Base-by-base conservation (phyloP, 345 rosid genomes). In the Hypericum perforatum region DNA sequence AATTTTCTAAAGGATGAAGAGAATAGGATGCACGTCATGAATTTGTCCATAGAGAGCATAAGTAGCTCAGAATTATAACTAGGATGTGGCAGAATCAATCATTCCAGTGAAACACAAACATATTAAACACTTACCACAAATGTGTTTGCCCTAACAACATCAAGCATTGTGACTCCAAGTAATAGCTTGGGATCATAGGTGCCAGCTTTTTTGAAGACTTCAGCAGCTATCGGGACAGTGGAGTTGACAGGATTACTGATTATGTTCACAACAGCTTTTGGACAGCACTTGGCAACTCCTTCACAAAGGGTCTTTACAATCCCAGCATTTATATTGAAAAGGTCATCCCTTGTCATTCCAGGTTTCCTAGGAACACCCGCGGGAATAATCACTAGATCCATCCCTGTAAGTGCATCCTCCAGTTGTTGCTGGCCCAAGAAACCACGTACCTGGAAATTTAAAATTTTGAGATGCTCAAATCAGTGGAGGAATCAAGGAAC, bases 351-450 rank as follows among this genome's bases (percentile, higher is more conserved):
- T 2, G 94, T 92, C 97, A 92, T 92, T 67, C 99, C 99, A 3
- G 99, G 97, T 61, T 92, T 92, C 74, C 99, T 81, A 3, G 94
- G 97, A 68, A 92, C 82, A 58, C 99, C 95, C 12, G 99, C 99
- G 15, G 95, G 99, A 58, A 92, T 86, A 32, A 92, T 74, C 58
- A 85, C 85, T 57, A 89, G 78, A 71, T 92, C 91, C 91, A 88
- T 89, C 50, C 97, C 98, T n/a, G 70, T 82, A 22, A 88, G 85
- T 2, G 98, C 98, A 54, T 77, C 85, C 66, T 82, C 89, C 67
- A 92, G 70, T 37, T 85, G 94, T 44, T 72, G 67, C 56, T 80
- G 86, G 11, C 98, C 98, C 58, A 92, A 70, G 80, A 92, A 92
- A 46, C 99, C 97, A 12, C 86, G 83, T 22, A 90, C 96, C 97